phyloP scores from a whole-genome alignment of 2,329 filamentous ascomycete genomes.

The Rhinocladiella mackenziei region DNA sequence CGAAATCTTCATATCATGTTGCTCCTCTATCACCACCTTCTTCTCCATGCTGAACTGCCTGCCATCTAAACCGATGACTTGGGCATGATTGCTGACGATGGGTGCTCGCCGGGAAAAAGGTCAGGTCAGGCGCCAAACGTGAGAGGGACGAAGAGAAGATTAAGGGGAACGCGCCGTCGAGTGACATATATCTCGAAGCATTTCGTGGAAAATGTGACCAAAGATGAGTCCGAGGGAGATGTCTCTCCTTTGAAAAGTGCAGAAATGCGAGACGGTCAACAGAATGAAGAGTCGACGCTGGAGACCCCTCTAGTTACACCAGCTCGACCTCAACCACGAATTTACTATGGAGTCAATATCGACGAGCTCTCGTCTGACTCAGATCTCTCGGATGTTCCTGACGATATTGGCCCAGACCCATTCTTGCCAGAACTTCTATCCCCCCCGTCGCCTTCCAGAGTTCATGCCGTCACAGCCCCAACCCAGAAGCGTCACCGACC shows the following conservation, averaged over 20 bases:
- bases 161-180: constrained; percentile 11
- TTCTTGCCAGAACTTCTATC: constrained; percentile 8
- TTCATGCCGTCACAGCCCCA: constrained; percentile 17
- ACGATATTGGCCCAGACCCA: constrained; percentile 31
- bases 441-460: constrained; percentile 7
- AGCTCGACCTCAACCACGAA: constrained; percentile 8
- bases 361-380: constrained; percentile 35
- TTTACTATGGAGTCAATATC: constrained; percentile 25
- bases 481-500: constrained; percentile 9
- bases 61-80: constrained; percentile 16
- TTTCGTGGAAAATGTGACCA: constrained; percentile 13
- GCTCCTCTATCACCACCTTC: constrained; percentile 8
- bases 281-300: constrained; percentile 4
- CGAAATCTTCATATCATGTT: not conserved
- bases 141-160: constrained; percentile 8
- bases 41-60: constrained; percentile 13
- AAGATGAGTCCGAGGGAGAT: constrained; percentile 3
- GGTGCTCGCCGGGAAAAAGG: constrained; percentile 1
- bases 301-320: constrained; percentile 23
- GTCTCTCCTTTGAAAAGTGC: not conserved
- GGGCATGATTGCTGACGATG: constrained; percentile 23
- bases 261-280: not conserved
- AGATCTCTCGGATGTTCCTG: constrained; percentile 36
- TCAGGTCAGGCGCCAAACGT: not conserved
- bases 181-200: constrained; percentile 28